Base-by-base conservation (phyloP, 805 yeast species). In the Saccharomycopsis sp. region DNA sequence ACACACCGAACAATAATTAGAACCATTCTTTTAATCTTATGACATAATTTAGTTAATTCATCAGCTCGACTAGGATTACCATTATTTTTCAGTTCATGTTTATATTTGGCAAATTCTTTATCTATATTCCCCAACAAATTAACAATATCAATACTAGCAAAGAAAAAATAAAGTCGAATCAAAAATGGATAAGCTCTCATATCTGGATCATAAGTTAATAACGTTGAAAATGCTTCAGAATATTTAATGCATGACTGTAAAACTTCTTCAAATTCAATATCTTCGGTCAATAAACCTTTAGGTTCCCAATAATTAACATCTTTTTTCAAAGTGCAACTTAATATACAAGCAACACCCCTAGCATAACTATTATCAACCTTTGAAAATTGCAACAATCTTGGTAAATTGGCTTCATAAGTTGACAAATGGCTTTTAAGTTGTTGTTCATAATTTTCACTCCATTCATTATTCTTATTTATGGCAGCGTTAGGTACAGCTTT, bases 341-440 rank as follows among this genome's bases (percentile, higher is more conserved):
- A 17, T 7, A 47, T 45, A 9, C 34, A 20, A 14, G 35, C 17
- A 7, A 46, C 29, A 1, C 29, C 43, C 31, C 17, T n/a, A 13
- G 50, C 50, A 33, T 47, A 47, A 16, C 32, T n/a, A 24, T 19
- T 23, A 29, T 47, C 50, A 5, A 43, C 48, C 16, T 38, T 43
- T 8, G 38, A 32, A 35, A 23, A 34, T 16, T 31, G 43, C 20
- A 31, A 20, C 27, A 47, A 36, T 7, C 27, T 7, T 3, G 44
- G 44, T 4, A 47, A 14, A 19, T 32, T 27, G 9, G 35, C 3
- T 22, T 33, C 44, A 35, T 21, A 43, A 3, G 14, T 22, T 6
- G 22, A 37, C 7, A 43, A n/a, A 20, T 43, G 44, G n/a, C 20
- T 13, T 8, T 23, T 22, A 7, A 41, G 19, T 27, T 41, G 39